These are phyloP conservation scores for Tephrocybe rancida DNA, from an alignment of 768 basidiomycete species.

Conservation along the genomic window DNA sequence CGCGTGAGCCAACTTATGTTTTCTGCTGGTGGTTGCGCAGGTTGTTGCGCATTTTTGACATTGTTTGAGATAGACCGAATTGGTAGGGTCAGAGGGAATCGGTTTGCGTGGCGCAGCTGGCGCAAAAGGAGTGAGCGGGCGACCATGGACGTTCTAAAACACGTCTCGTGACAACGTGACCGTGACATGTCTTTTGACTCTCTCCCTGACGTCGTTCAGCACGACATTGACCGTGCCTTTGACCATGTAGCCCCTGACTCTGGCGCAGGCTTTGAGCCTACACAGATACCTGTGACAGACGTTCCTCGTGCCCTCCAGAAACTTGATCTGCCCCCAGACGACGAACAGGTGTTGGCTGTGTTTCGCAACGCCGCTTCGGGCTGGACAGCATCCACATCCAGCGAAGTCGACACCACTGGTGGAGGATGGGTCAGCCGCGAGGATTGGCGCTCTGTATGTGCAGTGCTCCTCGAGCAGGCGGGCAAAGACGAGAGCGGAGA, in stretches of 20 bases:
- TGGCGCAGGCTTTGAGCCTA: slow-evolving; percentile 8
- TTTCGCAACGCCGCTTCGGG: slow-evolving; percentile 78
- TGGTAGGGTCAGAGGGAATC: neutral
- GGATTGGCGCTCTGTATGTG: slow-evolving; percentile 84
- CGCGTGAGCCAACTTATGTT: slow-evolving; percentile 58
- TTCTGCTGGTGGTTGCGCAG: slow-evolving; percentile 7
- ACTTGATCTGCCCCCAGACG: slow-evolving; percentile 71
- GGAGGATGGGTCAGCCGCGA: slow-evolving; percentile 52
- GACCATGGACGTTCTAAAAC: slow-evolving; percentile 13
- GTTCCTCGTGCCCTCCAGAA: slow-evolving; percentile 64
- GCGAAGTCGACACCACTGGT: slow-evolving; percentile 14
- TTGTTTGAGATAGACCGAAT: neutral
- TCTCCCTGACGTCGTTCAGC: slow-evolving; percentile 43
- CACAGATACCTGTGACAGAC: slow-evolving; percentile 52
- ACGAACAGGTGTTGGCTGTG: slow-evolving; percentile 69
- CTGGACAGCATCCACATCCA: slow-evolving; percentile 47
- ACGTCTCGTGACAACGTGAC: slow-evolving; percentile 12
- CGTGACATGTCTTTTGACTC: slow-evolving; percentile 33
- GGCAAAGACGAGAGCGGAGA: slow-evolving; percentile 27
- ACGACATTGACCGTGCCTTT: slow-evolving; percentile 56
- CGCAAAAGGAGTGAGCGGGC: slow-evolving; percentile 13
- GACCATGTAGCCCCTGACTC: slow-evolving; percentile 25
- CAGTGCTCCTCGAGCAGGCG: slow-evolving; percentile 61
- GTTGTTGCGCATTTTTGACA: neutral
- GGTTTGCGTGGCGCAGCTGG: slow-evolving; percentile 13